Base-by-base conservation (phyloP, 2,329 filamentous ascomycete genomes). In the Tolypocladium ovalisporum region DNA sequence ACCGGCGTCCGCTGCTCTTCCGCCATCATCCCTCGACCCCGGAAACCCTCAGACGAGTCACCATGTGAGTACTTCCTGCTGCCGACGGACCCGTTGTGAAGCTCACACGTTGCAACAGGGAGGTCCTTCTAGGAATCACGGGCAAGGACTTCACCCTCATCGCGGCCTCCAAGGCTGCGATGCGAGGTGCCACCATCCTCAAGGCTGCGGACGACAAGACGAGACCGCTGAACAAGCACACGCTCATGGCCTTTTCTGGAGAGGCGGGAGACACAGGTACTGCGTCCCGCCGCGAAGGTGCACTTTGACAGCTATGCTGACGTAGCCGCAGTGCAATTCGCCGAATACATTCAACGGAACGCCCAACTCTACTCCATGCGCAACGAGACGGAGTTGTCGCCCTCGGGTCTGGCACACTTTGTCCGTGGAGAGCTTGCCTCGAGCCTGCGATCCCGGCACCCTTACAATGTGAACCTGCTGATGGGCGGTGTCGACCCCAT, bases 61-160 rank as follows among this genome's bases (percentile, higher is more conserved):
- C 17, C 19, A 62, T 62, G 61, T 61, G 40, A 51, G 59, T 56
- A 9, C 42, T 19, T 19, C 32, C 19, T 29, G 29, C 51, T 32
- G 2, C 27, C 35, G n/a, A 6, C 8, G 34, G 19, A 36, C 5
- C 34, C 24, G 42, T 6, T 34, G 17, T 10, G 22, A 29, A 10
- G 39, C 52, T 59, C 29, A 60, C 58, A 40, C n/a, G 27, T 35
- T 22, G 53, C 57, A 54, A 34, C 60, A 97, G 92, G 94, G 94
- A 99, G 85, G 90, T 97, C 73, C 83, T 99, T 72, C 84, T 99
- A 67, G 94, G 94, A 70, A 96, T 99, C 75, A 97, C 93, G 60
- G 95, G 94, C 79, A 96, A 96, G 81, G 95, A 99, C 84, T 99
- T 97, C 75, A 95, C 92, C 78, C 86, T 99, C 82, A 86, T 99